Evolutionary conservation across 352 stramenopile species (phyloP).

Genomic region (Phytophthora hibernalis): DNA sequence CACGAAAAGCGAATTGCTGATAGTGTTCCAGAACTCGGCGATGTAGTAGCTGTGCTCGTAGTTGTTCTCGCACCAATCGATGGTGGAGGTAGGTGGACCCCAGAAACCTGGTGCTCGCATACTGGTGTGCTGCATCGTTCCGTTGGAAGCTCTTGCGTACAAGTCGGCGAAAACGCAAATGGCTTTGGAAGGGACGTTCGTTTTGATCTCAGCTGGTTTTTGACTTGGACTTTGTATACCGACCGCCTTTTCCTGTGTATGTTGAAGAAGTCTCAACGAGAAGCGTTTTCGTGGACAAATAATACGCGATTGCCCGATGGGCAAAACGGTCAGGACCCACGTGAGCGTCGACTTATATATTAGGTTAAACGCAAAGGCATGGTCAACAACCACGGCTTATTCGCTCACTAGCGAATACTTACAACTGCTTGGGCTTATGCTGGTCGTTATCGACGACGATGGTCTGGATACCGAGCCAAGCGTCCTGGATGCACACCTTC

Average conservation of each 20-base stretch:
- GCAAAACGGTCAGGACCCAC: not conserved
- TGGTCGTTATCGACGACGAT: constrained; percentile 52
- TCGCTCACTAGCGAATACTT: constrained; percentile 6
- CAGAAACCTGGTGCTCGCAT: constrained; percentile 51
- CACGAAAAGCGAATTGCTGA: constrained; percentile 85
- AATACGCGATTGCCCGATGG: too few species aligned
- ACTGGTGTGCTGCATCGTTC: not conserved
- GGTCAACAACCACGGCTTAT: not conserved
- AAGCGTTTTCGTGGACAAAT: constrained; percentile 9
- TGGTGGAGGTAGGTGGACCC: constrained; percentile 75
- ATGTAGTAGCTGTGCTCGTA: constrained; percentile 84
- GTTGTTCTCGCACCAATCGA: constrained; percentile 90
- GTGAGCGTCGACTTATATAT: not conserved
- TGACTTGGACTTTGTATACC: not conserved
- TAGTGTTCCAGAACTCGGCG: constrained; percentile 90
- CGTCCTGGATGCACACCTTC: constrained; percentile 60
- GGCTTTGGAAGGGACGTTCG: constrained; percentile 6
- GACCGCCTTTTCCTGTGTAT: not conserved
- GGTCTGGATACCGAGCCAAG: constrained; percentile 67
- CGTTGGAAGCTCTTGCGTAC: not conserved
- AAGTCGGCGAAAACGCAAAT: constrained; percentile 13
- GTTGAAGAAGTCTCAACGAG: not conserved
- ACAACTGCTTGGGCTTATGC: constrained; percentile 49
- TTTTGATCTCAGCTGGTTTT: constrained; percentile 8
- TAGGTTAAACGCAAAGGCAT: not conserved